These are phyloP conservation scores for Talaromyces sp. DNA, from an alignment of 2,329 filamentous ascomycete species.

Conservation along the genomic window DNA sequence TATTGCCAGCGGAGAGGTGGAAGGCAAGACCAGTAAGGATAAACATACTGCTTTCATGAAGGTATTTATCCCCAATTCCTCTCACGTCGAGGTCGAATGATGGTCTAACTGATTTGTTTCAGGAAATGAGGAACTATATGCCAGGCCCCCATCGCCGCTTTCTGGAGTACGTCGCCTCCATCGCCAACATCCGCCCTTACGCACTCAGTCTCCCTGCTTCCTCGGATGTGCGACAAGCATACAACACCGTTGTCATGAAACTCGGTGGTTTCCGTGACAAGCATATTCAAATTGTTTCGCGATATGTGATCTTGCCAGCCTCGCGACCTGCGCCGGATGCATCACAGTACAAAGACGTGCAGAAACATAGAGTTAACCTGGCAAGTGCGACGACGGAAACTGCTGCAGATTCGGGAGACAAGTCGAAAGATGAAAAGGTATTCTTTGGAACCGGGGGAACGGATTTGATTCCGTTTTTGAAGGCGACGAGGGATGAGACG, in stretches of 20 bases:
- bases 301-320: constrained; percentile 51
- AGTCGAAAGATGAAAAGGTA: constrained; percentile 34
- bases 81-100: background rate
- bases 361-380: constrained; percentile 35
- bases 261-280: constrained; percentile 49
- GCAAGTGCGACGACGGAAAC: constrained; percentile 36
- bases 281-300: constrained; percentile 52
- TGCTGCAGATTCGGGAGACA: background rate
- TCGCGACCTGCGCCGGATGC: constrained; percentile 21
- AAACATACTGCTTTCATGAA: constrained; percentile 32
- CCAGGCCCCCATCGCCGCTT: constrained; percentile 52
- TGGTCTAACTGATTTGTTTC: background rate
- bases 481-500: constrained; percentile 51
- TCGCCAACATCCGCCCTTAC: constrained; percentile 47
- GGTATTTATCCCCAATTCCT: constrained; percentile 7
- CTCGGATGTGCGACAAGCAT: constrained; percentile 39
- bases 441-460: constrained; percentile 52
- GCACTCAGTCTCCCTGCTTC: constrained; percentile 36
- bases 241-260: constrained; percentile 45
- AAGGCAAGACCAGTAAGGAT: constrained; percentile 21
- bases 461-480: constrained; percentile 52
- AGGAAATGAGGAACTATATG: constrained; percentile 56
- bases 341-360: background rate
- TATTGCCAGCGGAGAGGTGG: constrained; percentile 35
- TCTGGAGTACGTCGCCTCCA: constrained; percentile 43